phyloP scores from a whole-genome alignment of 371 early-diverging fungal species.

The Nematocida ausubeli region DNA sequence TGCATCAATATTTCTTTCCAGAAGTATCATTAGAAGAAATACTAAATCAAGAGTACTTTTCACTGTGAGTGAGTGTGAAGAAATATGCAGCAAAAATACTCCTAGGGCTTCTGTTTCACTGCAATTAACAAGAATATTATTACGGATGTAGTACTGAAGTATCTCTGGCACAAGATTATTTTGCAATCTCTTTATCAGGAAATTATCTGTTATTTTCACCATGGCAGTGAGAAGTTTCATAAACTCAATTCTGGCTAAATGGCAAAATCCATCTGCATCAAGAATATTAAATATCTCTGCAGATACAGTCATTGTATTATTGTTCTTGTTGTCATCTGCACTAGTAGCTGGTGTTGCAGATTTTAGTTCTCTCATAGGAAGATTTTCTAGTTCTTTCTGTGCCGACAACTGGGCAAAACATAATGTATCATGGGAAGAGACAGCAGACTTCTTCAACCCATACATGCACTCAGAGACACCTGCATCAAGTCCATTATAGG shows the following conservation, averaged over 20 bases:
- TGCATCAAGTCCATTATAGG: slow-evolving; percentile 20
- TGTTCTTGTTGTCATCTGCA: not conserved
- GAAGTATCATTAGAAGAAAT: slow-evolving; percentile 11
- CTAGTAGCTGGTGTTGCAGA: not conserved
- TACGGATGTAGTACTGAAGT: slow-evolving; percentile 26
- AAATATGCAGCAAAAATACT: not conserved
- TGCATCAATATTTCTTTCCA: slow-evolving; percentile 21
- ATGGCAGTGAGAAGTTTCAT: slow-evolving; percentile 16
- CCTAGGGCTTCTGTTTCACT: not conserved
- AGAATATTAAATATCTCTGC: slow-evolving; percentile 9
- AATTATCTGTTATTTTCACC: slow-evolving; percentile 26
- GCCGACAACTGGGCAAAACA: not conserved
- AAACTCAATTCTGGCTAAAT: not conserved
- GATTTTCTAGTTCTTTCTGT: not conserved
- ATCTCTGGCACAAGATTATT: slow-evolving; percentile 23
- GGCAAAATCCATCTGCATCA: not conserved
- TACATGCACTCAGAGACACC: slow-evolving; percentile 15
- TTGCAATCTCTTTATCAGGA: slow-evolving; percentile 27
- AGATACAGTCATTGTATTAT: slow-evolving; percentile 42
- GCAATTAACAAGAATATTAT: slow-evolving; percentile 1
- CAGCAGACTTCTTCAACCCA: slow-evolving; percentile 7
- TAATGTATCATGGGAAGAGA: not conserved
- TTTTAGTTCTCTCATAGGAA: not conserved
- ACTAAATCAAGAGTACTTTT: not conserved
- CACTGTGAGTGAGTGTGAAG: not conserved